Percentiles rank a stretch among this genome's conserved stretches.
Conservation (phyloP, 2,329 filamentous ascomycete genomes). For the Harringtonia aguacate region DNA sequence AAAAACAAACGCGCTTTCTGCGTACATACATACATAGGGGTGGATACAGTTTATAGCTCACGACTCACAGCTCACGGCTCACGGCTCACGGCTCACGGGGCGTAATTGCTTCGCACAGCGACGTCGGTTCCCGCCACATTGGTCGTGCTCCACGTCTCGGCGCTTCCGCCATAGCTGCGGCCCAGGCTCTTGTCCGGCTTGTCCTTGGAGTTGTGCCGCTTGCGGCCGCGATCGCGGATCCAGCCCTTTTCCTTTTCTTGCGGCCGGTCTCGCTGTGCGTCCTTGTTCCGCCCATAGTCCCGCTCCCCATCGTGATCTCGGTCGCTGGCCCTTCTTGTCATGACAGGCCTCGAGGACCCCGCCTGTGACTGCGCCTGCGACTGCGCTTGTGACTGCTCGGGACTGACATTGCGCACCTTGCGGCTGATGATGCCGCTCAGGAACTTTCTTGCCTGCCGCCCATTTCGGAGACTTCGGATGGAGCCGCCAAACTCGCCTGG, state of each 20-base stretch:
- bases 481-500: conserved; percentile 23
- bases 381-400: conserved; percentile 11
- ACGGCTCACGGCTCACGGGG: too few relatives aligned
- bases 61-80: too few relatives aligned
- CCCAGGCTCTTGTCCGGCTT: conserved; percentile 5
- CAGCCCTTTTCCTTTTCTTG: conserved; percentile 10
- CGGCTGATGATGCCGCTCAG: conserved; percentile 29
- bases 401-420: conserved; percentile 17
- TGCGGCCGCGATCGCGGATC: not conserved
- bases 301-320: not conserved
- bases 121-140: conserved; percentile 1
- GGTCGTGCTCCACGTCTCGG: conserved; percentile 9
- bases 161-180: conserved; percentile 5
- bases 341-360: not conserved
- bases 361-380: too few relatives aligned
- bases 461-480: conserved; percentile 24
- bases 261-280: conserved; percentile 10
- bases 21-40: too few relatives aligned
- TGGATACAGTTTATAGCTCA: too few relatives aligned
- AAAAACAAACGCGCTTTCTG: too few relatives aligned
- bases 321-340: not conserved
- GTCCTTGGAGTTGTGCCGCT: not conserved
- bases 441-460: conserved; percentile 29
- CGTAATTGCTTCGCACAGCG: not conserved
- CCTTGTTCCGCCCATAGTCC: conserved; percentile 6